Evolutionary conservation across 2,329 filamentous ascomycete genomes (phyloP), one percentile per base, ranked within the genome.

Genomic region (Myriosclerotinia scirpicola): DNA sequence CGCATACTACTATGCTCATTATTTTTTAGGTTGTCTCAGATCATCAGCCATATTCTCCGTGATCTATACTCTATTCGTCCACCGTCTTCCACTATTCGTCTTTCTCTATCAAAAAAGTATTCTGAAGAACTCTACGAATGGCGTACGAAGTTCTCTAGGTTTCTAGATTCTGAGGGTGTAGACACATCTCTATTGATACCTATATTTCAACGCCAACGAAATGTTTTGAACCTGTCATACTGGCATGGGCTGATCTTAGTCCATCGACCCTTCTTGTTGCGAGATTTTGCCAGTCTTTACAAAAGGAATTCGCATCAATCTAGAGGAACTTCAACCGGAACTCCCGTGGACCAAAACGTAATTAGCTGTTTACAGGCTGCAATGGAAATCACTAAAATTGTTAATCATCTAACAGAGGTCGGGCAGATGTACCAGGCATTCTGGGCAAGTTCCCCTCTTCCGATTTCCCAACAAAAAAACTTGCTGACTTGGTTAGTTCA

Each of bases 161-260:
- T 84, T n/a, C 73, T 83, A 3, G 78, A 79, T 59, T 77, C 78
- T 0, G 77, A 78, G 46, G 78, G 76, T 11, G 74, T 82, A 6
- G 79, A 81, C 58, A 76, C 79, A 0, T 79, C 77, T 5, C 77
- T 79, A 64, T 73, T 82, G 9, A 80, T 82, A 42, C 79, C 82
- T 1, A 78, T 82, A n/a, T 84, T 83, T 69, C 79, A 82, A 64
- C 77, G 82, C 6, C 76, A 79, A 67, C 72, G 72, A 30, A 78
- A 74, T 54, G 77, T 77, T 11, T 67, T 79, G 2, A 76, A 76
- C 59, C 69, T 78, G 14, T 76, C 77, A 1, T 78, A 77, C 58
- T 74, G 71, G 50, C 77, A 79, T 67, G 74, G 76, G 11, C 65
- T 76, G 9, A 76, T 79, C 7, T 67, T 78, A 26, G 71, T 76